A percentile compares a stretch with the other conserved stretches of the same genome.
These are phyloP conservation scores for Glycine latifolia DNA, from an alignment of 306 rosid genomes.

Conservation along the genomic window DNA sequence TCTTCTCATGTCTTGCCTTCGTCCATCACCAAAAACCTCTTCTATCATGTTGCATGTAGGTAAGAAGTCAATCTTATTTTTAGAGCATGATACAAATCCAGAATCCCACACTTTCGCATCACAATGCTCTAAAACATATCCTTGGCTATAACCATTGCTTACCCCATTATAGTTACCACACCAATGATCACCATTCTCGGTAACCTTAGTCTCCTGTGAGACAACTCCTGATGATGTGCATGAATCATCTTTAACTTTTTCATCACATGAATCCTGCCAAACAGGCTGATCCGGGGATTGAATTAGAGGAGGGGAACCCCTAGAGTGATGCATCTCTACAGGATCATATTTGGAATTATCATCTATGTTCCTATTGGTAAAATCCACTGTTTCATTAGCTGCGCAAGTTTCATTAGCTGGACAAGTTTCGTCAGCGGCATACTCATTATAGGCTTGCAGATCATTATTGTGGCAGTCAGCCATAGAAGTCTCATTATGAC, in stretches of 20 bases:
- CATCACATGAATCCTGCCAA: slow-evolving; percentile 55
- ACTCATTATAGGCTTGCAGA: slow-evolving; percentile 57
- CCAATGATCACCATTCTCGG: slow-evolving; percentile 63
- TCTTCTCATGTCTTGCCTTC: slow-evolving; percentile 69
- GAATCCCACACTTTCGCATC: slow-evolving; percentile 76
- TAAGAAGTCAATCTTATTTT: slow-evolving; percentile 71
- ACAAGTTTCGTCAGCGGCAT: slow-evolving; percentile 47
- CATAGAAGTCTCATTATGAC: slow-evolving; percentile 46
- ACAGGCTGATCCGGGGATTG: slow-evolving; percentile 46
- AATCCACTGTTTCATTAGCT: slow-evolving; percentile 37
- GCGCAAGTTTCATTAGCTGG: slow-evolving; percentile 44
- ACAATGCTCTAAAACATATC: slow-evolving; percentile 72
- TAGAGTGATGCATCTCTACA: slow-evolving; percentile 32
- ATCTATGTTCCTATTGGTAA: slow-evolving; percentile 29
- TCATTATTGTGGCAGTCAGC: slow-evolving; percentile 46
- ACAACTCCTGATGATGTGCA: slow-evolving; percentile 60
- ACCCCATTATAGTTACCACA: slow-evolving; percentile 54
- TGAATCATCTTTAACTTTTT: slow-evolving; percentile 65
- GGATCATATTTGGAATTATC: slow-evolving; percentile 47
- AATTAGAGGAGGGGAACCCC: slow-evolving; percentile 41
- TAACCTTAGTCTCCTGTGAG: slow-evolving; percentile 52
- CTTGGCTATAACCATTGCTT: slow-evolving; percentile 59
- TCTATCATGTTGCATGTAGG: slow-evolving; percentile 88
- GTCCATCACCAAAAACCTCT: slow-evolving; percentile 84
- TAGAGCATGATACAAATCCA: slow-evolving; percentile 65